A percentile compares a stretch with the other conserved stretches of the same genome.
Evolutionary conservation across 352 stramenopile species (phyloP).

Genomic region (Pythium plurisporium): DNA sequence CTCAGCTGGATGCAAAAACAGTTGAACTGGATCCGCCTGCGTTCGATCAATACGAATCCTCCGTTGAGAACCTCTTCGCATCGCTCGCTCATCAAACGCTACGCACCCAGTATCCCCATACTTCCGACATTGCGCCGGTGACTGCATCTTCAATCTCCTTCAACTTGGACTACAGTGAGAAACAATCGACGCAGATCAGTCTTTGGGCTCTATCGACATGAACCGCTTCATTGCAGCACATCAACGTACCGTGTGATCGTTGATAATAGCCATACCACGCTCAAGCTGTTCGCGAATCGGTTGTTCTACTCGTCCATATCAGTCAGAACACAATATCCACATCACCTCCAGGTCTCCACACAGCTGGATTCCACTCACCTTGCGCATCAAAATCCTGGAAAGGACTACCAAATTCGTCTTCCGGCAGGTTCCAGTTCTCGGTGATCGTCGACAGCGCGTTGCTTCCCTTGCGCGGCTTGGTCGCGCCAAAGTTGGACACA

Average conservation of each 20-base stretch:
- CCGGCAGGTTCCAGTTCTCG: constrained; percentile 80
- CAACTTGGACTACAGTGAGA: constrained; percentile 52
- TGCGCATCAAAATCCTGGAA: constrained; percentile 80
- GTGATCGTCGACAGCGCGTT: constrained; percentile 81
- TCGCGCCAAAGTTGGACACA: constrained; percentile 76
- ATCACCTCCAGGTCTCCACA: background rate
- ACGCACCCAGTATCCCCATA: constrained; percentile 86
- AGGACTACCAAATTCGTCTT: constrained; percentile 74
- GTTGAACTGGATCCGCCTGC: constrained; percentile 77
- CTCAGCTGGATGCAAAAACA: constrained; percentile 79
- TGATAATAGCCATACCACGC: constrained; percentile 77
- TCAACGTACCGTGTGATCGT: constrained; percentile 70
- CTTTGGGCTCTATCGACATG: too few species aligned
- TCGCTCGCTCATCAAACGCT: background rate
- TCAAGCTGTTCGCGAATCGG: constrained; percentile 81
- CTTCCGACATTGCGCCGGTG: constrained; percentile 84
- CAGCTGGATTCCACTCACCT: constrained; percentile 38
- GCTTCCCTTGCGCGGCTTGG: constrained; percentile 60
- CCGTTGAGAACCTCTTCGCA: background rate
- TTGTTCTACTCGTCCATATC: constrained; percentile 42
- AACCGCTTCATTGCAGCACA: too few species aligned
- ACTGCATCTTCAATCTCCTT: constrained; percentile 87
- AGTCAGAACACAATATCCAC: too few species aligned
- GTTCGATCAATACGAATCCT: background rate
- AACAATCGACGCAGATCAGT: background rate